Percentiles rank a stretch among this genome's conserved stretches.
These are phyloP conservation scores for Tremella fuciformis DNA, from an alignment of 768 basidiomycete genomes.

Conservation along the genomic window DNA sequence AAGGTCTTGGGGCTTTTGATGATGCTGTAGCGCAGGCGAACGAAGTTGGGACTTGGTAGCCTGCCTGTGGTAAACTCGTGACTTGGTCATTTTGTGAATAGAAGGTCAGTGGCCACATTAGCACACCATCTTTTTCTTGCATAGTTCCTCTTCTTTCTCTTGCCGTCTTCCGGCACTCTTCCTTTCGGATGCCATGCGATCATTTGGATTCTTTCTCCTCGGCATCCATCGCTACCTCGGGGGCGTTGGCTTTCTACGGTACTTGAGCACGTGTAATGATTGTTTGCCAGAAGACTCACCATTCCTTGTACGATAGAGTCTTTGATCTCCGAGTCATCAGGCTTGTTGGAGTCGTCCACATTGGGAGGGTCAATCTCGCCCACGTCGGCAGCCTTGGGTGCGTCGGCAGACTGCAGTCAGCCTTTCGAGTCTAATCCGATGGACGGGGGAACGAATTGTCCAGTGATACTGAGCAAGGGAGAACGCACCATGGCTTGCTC, in stretches of 20 bases:
- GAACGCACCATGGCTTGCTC: neutral
- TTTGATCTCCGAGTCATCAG: conserved; percentile 14
- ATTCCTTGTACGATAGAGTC: conserved; percentile 15
- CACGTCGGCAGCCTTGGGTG: neutral
- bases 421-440: no score
- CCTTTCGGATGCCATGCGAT: neutral
- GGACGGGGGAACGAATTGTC: no score
- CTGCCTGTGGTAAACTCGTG: neutral
- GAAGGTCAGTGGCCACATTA: neutral
- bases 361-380: conserved; percentile 9
- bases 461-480: conserved; percentile 3
- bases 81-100: neutral
- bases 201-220: conserved; percentile 13
- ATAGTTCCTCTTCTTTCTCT: neutral
- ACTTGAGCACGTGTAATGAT: neutral
- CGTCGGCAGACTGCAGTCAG: no score
- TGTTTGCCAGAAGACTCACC: neutral
- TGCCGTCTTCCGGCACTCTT: neutral
- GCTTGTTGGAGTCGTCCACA: conserved; percentile 16
- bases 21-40: conserved; percentile 38
- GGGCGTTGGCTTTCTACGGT: conserved; percentile 17
- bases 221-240: conserved; percentile 15
- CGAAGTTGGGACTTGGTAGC: conserved; percentile 21
- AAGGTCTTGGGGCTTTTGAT: conserved; percentile 37
- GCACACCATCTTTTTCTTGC: neutral